Base-by-base conservation (phyloP, 331 rosid genomes). In the Quercus tomentella region DNA sequence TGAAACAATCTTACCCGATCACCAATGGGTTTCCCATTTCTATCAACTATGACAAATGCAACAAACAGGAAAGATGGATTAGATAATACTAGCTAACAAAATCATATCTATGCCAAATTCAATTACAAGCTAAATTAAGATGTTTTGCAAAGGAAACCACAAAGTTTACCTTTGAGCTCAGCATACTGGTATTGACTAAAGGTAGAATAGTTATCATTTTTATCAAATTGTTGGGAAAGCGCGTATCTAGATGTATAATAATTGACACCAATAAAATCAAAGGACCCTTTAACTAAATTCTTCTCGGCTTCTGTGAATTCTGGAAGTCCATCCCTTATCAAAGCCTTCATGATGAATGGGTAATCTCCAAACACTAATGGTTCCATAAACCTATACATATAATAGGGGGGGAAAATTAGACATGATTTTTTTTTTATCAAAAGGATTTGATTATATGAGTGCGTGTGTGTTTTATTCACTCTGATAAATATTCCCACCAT, bases 331-430 rank as follows among this genome's bases (percentile, higher is more conserved):
- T 75, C 69, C 20, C 37, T 23, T 21, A 58, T 21, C 37, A 75
- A 75, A 57, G 57, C 70, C 5, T 17, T 75, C 78, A 75, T 33
- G 1, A 37, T 7, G 23, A 75, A 75, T 23, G 78, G 78, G 56
- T 75, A 75, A 22, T 75, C 78, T 18, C 78, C 78, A 58, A 56
- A 58, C 1, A 58, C 41, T 7, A 75, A 28, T 3, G 78, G 78
- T 56, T 75, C 78, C 70, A 75, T 9, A 60, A 75, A 75, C 77
- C 77, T 74, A 21, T 43, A 1, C 56, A 33, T 14, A 41, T 14
- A 11, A 45, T 45, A 3, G 0, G 1, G 1, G 17, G 15, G 1
- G 1, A 3, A 11, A 43, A 3, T 49, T 49, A 14, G 55, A 11
- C 55, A 14, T 14, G 55, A 49, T 3, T 49, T 49, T 3, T 49